Base-by-base conservation (phyloP, 345 rosid species). In the Turnera subulata region DNA sequence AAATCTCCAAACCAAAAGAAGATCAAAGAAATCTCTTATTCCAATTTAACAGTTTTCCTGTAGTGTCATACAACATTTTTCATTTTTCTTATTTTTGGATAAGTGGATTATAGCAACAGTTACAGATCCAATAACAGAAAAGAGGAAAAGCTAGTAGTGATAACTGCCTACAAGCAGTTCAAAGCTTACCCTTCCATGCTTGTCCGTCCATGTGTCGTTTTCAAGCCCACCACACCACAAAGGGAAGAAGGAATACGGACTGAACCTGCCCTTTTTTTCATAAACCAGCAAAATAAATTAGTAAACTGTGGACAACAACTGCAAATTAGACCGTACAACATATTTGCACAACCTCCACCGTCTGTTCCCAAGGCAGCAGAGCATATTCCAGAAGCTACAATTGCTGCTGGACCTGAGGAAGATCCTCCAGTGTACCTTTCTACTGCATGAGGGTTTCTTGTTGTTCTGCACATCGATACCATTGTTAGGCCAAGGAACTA, bases 391-490 rank as follows among this genome's bases (percentile, higher is more conserved):
- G 91, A 73, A 72, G 95, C 95, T 44, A 89, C 95, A 66, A 89
- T 72, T 61, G 97, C 97, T 66, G 92, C 95, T 46, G 97, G 83
- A 50, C 97, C 97, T 11, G 97, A 86, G 59, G 97, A 89, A 64
- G 97, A 89, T 76, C 97, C 97, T 17, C 97, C 97, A 1, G 97
- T 86, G 61, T 89, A 89, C 77, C 97, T 79, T 55, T 89, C 88
- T 26, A 73, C 51, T 40, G 77, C 97, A 71, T 86, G 90, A 61
- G 97, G 95, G 54, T 89, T 89, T 80, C 97, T 84, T 58, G 95
- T 78, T 32, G 97, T 89, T 76, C 97, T 89, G 80, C 72, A 81
- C 23, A 48, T 23, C 65, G 49, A 26, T 5, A 5, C 45, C 6
- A 40, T n/a, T n/a, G n/a, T n/a, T n/a, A 40, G 45, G 45, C 15